Conservation (phyloP, 2,329 filamentous ascomycete genomes). For the Juglanconis oblonga region DNA sequence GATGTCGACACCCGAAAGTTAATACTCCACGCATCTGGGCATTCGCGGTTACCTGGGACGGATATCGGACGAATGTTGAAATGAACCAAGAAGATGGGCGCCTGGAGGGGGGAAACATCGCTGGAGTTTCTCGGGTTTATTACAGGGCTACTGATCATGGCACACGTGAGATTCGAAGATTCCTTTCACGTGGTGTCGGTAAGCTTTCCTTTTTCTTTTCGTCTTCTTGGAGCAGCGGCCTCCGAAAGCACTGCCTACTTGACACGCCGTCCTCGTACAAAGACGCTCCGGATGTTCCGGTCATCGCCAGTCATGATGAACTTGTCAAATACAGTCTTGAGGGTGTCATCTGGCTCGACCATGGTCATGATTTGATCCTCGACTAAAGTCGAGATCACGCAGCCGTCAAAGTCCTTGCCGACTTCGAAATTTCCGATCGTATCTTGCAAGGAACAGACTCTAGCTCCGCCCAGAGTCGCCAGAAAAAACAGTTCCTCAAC, state of each 20-base stretch:
- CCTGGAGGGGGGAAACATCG: no score
- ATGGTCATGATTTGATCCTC: conserved; percentile 48
- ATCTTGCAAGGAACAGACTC: conserved; percentile 52
- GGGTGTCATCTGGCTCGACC: conserved; percentile 46
- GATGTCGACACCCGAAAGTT: no score
- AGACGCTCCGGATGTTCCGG: conserved; percentile 56
- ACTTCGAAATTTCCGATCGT: conserved; percentile 54
- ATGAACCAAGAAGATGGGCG: no score
- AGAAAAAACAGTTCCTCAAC: conserved; percentile 56
- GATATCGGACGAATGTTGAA: no score
- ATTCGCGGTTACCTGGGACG: no score
- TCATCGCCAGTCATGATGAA: conserved; percentile 66
- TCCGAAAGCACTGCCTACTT: conserved; percentile 1
- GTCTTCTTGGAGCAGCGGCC: no score
- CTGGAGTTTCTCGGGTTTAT: no score
- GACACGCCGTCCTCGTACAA: conserved; percentile 41
- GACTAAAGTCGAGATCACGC: conserved; percentile 42
- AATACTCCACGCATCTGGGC: no score
- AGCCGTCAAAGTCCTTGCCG: conserved; percentile 62
- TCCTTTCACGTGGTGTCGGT: not conserved
- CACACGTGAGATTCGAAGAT: not conserved
- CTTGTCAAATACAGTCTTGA: conserved; percentile 54
- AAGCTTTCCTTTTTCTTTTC: no score
- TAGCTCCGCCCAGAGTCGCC: conserved; percentile 59
- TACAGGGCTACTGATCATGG: no score